Evolutionary conservation across 148 eudicot genomes (phyloP).

Genomic region (Euryodendron excelsum): DNA sequence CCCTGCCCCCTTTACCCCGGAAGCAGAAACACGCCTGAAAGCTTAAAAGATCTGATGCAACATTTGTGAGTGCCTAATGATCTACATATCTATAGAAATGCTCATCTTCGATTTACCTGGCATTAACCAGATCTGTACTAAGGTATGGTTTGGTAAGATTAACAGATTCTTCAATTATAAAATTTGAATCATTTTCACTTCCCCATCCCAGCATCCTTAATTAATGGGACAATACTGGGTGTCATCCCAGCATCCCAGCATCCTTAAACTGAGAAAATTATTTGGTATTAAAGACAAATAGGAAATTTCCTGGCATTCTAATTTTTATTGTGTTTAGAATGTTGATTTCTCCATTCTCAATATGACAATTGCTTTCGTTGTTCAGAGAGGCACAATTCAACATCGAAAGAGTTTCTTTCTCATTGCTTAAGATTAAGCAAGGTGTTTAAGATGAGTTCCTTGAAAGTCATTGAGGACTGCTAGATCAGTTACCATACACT

Average conservation of each 20-base stretch:
- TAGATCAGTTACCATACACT: conserved; percentile 11
- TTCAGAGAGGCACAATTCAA: not conserved
- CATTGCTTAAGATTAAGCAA: conserved; percentile 9
- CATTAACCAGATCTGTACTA: not conserved
- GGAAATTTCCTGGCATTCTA: not conserved
- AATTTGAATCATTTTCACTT: not conserved
- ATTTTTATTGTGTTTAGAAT: not conserved
- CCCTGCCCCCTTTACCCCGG: not conserved
- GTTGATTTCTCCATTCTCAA: not conserved
- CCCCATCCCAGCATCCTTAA: not conserved
- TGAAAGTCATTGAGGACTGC: conserved; percentile 1
- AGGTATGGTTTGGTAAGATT: not conserved
- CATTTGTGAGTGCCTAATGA: not conserved
- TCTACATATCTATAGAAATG: no score
- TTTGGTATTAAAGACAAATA: not conserved
- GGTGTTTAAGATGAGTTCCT: conserved; percentile 6
- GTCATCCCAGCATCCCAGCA: not conserved
- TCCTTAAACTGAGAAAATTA: not conserved
- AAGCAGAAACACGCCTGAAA: not conserved
- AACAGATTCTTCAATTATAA: not conserved
- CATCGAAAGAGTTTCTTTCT: not conserved
- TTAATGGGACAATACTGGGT: not conserved
- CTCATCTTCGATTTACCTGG: not conserved
- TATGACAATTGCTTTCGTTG: not conserved
- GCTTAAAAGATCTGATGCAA: not conserved